A percentile compares a stretch with the other conserved stretches of the same genome.
These are phyloP conservation scores for Sanghuangporus baumii DNA, from an alignment of 1,284 basidiomycete genomes.

Conservation along the genomic window DNA sequence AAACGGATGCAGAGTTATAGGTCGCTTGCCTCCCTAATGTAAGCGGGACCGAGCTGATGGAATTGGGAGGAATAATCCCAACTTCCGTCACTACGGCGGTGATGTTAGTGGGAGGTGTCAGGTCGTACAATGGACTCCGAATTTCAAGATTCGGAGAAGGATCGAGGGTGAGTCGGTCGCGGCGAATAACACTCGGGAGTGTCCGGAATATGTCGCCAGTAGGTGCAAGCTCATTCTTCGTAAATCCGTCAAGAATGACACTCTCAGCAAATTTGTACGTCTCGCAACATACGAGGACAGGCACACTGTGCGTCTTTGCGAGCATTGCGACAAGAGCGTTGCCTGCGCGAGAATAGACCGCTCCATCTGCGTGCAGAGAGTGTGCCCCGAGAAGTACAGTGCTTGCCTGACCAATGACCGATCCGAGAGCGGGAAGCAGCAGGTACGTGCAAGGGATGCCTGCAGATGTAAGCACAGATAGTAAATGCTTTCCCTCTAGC, in stretches of 20 bases:
- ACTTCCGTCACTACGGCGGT: slow-evolving; percentile 97
- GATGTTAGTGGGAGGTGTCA: slow-evolving; percentile 84
- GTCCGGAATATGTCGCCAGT: slow-evolving; percentile 32
- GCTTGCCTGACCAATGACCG: slow-evolving; percentile 72
- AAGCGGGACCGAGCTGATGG: slow-evolving; percentile 74
- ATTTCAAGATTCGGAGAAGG: slow-evolving; percentile 49
- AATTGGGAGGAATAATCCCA: slow-evolving; percentile 84
- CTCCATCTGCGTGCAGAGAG: slow-evolving; percentile 91
- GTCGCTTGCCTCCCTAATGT: slow-evolving; percentile 48
- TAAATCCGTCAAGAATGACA: slow-evolving; percentile 91
- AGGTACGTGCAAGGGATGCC: slow-evolving; percentile 89
- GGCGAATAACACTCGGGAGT: slow-evolving; percentile 32
- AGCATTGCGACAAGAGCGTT: slow-evolving; percentile 97
- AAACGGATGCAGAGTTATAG: not conserved
- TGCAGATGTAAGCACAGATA: slow-evolving; percentile 65
- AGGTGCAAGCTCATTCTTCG: slow-evolving; percentile 82
- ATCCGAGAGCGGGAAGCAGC: slow-evolving; percentile 83
- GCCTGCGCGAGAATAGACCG: slow-evolving; percentile 90
- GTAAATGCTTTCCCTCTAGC: slow-evolving; percentile 83
- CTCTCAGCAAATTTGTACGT: slow-evolving; percentile 98
- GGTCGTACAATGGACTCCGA: slow-evolving; percentile 84
- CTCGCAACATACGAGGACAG: slow-evolving; percentile 95
- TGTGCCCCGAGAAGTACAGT: slow-evolving; percentile 91
- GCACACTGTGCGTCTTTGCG: slow-evolving; percentile 84
- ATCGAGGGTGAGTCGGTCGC: slow-evolving; percentile 31